Evolutionary conservation across 163 green algal species (phyloP).

Genomic region (Volvox carteri): DNA sequence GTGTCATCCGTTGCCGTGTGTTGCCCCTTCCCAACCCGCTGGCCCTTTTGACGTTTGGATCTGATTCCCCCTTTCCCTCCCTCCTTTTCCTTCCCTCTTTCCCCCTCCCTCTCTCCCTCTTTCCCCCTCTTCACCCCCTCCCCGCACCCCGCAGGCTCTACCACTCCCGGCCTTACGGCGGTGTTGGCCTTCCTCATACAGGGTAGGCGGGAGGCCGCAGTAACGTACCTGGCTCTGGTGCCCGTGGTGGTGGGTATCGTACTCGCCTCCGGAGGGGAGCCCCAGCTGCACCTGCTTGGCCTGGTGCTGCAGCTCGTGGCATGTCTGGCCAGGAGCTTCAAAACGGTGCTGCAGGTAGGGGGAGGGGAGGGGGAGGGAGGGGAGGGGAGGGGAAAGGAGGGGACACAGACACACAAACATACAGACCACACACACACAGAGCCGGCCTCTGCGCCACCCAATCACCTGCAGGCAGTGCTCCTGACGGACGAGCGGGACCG

Average conservation of each 20-base stretch:
- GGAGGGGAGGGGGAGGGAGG: background rate
- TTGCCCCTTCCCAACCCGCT: no score
- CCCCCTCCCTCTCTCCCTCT: background rate
- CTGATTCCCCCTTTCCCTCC: no score
- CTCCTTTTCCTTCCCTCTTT: background rate
- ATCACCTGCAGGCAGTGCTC: slow-evolving; percentile 24
- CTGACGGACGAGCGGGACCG: slow-evolving; percentile 41
- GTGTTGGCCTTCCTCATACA: slow-evolving; percentile 22
- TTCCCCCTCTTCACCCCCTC: background rate
- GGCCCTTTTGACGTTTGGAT: no score
- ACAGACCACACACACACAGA: no score
- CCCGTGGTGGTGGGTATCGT: slow-evolving; percentile 38
- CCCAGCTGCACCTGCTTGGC: slow-evolving; percentile 5
- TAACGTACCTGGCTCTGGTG: slow-evolving; percentile 26
- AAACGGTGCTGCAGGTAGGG: slow-evolving; percentile 49
- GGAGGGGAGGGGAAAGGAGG: no score
- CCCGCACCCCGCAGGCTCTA: slow-evolving; percentile 5
- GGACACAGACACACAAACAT: no score
- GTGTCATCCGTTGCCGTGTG: no score
- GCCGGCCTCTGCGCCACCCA: no score
- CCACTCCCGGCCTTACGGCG: slow-evolving; percentile 45
- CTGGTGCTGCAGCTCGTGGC: slow-evolving; percentile 42
- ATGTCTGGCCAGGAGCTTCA: slow-evolving; percentile 29
- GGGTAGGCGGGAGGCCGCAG: slow-evolving; percentile 10
- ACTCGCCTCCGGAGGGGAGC: slow-evolving; percentile 34